Evolutionary conservation across 2,329 filamentous ascomycete genomes (phyloP), one percentile per base, ranked within the genome.

Genomic region (Diplocarpon mali): DNA sequence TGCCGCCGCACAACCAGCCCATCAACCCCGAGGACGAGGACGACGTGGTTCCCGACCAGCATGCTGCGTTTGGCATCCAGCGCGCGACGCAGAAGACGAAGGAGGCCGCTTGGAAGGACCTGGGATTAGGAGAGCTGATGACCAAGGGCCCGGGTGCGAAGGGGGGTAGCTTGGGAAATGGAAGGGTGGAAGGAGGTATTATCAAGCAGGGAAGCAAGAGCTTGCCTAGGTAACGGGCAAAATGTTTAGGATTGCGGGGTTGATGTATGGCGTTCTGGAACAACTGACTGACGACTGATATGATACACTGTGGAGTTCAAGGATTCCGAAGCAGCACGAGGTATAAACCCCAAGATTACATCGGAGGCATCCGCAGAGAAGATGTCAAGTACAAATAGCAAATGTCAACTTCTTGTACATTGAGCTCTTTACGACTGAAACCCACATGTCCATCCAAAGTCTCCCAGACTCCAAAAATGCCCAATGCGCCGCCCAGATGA

Each of bases 11-110:
- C 50, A 78, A 88, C 60, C 84, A 87, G 62, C 86, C 85, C 34
- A 72, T 88, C 59, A 90, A 92, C 61, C 85, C 86, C 0, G 85
- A 92, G 64, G 85, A 92, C 62, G 85, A 92, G 65, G 86, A 92
- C 60, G 85, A 92, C 59, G 83, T 92, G 3, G 85, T 92, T 4
- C 85, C 86, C 0, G 85, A 92, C 63, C 85, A 92, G 66, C 85
- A 92, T 60, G 85, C 85, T 11, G 86, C 85, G 0, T 92, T 92
- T 62, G 86, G 85, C 32, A 92, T 93, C 57, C 79, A 85, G 63
- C 76, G 83, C 54, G 85, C 85, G 9, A 89, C 84, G 13, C 82
- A 87, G 65, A 74, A 75, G 52, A 72, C 70, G 55, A 75, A 73
- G 57, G 83, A 88, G 65, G 72, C 82, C 1, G 79, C 78, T 7